Conservation (phyloP, 768 basidiomycete genomes). For the Boletus tylopilopsis region DNA sequence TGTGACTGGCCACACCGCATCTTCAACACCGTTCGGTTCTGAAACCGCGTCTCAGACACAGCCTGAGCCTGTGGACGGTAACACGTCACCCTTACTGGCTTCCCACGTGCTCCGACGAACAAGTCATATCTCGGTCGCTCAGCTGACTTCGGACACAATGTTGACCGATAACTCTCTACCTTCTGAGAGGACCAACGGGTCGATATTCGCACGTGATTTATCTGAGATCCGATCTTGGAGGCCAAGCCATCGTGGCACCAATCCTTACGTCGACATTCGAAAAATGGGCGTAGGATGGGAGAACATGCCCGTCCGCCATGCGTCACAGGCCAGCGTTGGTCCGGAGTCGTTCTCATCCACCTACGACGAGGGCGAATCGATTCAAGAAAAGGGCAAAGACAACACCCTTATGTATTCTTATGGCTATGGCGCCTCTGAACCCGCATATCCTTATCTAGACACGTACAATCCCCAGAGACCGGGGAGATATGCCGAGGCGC, state of each 20-base stretch:
- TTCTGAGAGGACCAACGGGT: conserved; percentile 5
- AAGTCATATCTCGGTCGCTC: conserved; percentile 14
- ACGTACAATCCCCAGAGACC: conserved; percentile 23
- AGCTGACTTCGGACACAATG: conserved; percentile 3
- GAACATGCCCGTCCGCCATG: neutral
- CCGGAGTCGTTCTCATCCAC: conserved; percentile 2
- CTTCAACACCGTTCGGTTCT: neutral
- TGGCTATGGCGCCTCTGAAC: conserved; percentile 25
- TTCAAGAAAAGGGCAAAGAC: conserved; percentile 1
- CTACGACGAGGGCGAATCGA: conserved; percentile 14
- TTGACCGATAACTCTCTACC: neutral
- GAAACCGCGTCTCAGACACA: conserved; percentile 15
- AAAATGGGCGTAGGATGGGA: conserved; percentile 10
- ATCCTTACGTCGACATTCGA: conserved; percentile 2
- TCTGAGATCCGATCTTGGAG: conserved; percentile 21
- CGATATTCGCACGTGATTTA: conserved; percentile 7
- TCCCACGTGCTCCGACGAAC: conserved; percentile 24
- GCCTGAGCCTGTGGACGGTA: conserved; percentile 2
- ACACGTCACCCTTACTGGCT: conserved; percentile 2
- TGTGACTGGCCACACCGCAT: conserved; percentile 4
- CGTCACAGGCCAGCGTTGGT: conserved; percentile 3
- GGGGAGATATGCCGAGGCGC: conserved; percentile 1
- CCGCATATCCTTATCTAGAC: conserved; percentile 31
- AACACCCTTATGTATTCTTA: conserved; percentile 19
- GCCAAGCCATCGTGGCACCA: conserved; percentile 17